Percentiles rank a stretch among this genome's conserved stretches.
phyloP scores from a whole-genome alignment of 441 rosid genomes.

The Gossypium davidsonii region DNA sequence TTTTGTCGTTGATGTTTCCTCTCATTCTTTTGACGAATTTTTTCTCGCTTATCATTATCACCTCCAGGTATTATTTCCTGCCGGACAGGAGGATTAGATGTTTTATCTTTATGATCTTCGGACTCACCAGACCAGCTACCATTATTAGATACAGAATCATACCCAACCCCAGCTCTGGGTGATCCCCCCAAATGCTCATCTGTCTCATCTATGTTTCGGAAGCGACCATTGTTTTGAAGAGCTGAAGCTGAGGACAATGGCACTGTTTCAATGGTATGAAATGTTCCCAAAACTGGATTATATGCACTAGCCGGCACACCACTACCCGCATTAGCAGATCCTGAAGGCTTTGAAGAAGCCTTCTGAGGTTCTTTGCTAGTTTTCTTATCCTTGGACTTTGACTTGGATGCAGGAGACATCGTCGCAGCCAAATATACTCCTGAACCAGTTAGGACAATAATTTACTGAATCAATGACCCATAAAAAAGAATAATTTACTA shows the following conservation, averaged over 20 bases:
- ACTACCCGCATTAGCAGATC: constrained; percentile 31
- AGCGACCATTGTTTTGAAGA: constrained; percentile 46
- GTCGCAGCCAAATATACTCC: too few species aligned
- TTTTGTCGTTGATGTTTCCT: constrained; percentile 83
- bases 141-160: constrained; percentile 65
- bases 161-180: constrained; percentile 42
- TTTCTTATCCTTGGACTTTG: not conserved
- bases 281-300: constrained; percentile 60
- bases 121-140: constrained; percentile 89
- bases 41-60: constrained; percentile 64
- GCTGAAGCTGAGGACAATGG: constrained; percentile 33
- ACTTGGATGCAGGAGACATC: too few species aligned
- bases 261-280: constrained; percentile 53
- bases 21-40: constrained; percentile 77
- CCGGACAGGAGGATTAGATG: constrained; percentile 28
- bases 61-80: constrained; percentile 54
- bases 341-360: constrained; percentile 37
- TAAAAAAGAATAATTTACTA: not conserved
- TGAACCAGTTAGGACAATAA: not conserved
- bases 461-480: not conserved
- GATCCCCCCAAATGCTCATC: constrained; percentile 46
- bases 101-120: constrained; percentile 67
- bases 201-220: constrained; percentile 56
- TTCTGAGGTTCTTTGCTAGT: constrained; percentile 37
- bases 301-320: constrained; percentile 53